Conservation (phyloP, 2,329 filamentous ascomycete genomes). For the Aspergillus pseudotamarii region DNA sequence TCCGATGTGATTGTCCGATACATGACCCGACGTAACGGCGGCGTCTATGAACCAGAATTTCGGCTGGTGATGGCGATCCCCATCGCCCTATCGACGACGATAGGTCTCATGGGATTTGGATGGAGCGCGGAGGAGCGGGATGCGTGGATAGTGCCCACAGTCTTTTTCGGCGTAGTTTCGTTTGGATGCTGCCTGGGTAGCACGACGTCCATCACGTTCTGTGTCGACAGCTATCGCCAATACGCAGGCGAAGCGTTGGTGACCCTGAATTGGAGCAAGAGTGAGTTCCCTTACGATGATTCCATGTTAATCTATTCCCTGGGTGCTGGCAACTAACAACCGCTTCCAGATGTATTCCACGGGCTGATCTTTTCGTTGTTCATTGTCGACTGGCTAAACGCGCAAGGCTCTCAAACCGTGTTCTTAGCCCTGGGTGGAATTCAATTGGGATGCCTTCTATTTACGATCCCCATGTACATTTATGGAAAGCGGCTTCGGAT, state of each 20-base stretch:
- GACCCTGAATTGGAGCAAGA: conserved; percentile 93
- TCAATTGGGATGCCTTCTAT: conserved; percentile 73
- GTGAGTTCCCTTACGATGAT: conserved; percentile 39
- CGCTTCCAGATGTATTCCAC: conserved; percentile 70
- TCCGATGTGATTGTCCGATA: conserved; percentile 81
- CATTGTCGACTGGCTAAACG: conserved; percentile 79
- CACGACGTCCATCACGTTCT: conserved; percentile 91
- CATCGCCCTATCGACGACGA: conserved; percentile 73
- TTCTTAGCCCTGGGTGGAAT: conserved; percentile 85
- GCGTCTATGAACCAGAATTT: conserved; percentile 93
- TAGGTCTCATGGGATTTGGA: conserved; percentile 94
- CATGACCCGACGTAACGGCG: conserved; percentile 85
- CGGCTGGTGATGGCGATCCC: conserved; percentile 85
- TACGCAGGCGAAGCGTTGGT: conserved; percentile 94
- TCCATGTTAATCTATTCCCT: not conserved
- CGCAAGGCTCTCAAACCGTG: conserved; percentile 73
- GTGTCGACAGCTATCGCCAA: conserved; percentile 88
- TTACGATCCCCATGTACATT: conserved; percentile 89
- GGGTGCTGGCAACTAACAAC: conserved; percentile 14
- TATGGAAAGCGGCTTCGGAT: conserved; percentile 88
- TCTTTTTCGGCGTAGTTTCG: conserved; percentile 90
- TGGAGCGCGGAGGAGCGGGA: conserved; percentile 80
- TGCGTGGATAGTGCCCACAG: conserved; percentile 85
- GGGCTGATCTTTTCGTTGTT: conserved; percentile 88
- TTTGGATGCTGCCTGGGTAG: conserved; percentile 90